Conservation (phyloP, 768 basidiomycete genomes). For the Phanerochaete sordida region DNA sequence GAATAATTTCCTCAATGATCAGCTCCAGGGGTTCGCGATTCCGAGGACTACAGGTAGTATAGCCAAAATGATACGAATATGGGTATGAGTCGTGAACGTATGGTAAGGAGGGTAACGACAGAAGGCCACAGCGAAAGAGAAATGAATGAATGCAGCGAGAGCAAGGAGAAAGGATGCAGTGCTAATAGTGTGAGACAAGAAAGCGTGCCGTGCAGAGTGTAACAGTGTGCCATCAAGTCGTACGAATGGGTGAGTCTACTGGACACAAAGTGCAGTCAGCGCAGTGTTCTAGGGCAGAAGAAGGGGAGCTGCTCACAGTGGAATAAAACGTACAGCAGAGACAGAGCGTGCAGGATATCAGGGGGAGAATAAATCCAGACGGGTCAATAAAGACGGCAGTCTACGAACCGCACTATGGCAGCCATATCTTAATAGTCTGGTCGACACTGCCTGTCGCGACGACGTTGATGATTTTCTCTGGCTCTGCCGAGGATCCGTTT, state of each 20-base stretch:
- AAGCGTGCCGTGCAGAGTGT: constrained; percentile 11
- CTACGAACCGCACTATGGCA: constrained; percentile 38
- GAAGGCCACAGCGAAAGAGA: constrained; percentile 8
- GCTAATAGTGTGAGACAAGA: constrained; percentile 12
- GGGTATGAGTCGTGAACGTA: constrained; percentile 11
- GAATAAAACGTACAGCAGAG: constrained; percentile 11
- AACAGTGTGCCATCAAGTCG: constrained; percentile 8
- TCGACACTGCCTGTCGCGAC: constrained; percentile 68
- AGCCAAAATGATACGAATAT: constrained; percentile 12
- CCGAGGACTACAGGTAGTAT: constrained; percentile 7
- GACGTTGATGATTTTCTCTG: constrained; percentile 64
- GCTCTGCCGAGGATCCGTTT: constrained; percentile 30
- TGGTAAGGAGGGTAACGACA: constrained; percentile 8
- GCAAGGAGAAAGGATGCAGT: constrained; percentile 8
- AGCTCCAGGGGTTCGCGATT: not conserved
- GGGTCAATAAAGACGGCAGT: constrained; percentile 7
- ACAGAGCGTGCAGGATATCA: constrained; percentile 12
- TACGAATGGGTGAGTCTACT: constrained; percentile 13
- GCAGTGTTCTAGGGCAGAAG: no score
- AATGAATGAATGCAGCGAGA: constrained; percentile 16
- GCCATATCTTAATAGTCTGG: constrained; percentile 63
- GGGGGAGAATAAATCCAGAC: constrained; percentile 14
- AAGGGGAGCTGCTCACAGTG: not conserved
- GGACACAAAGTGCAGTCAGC: not conserved
- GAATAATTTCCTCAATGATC: not conserved